Base-by-base conservation (phyloP, 2,329 filamentous ascomycete genomes). In the Xylaria sp. region DNA sequence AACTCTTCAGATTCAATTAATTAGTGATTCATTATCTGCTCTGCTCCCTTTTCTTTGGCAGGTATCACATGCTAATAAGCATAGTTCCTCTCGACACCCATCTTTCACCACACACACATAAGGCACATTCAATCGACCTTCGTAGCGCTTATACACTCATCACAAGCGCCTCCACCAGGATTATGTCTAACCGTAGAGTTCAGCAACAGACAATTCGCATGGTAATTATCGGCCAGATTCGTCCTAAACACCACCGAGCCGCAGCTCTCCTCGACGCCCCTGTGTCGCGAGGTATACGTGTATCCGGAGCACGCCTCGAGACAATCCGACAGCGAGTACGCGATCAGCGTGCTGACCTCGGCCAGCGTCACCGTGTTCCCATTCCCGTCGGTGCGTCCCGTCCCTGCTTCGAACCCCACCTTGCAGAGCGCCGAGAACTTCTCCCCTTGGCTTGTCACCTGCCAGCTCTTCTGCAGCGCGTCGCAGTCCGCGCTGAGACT, bases 91-190 rank as follows among this genome's bases (percentile, higher is more conserved):
- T 41, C 39, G 12, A 41, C 5, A 41, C 12, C 8, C 39, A 41
- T 41, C 39, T 13, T 15, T 20, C n/a, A 20, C 18, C 9, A 9
- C 44, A 1, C 44, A 48, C n/a, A 9, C n/a, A n/a, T 9, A 44
- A 2, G 41, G 44, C 44, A 18, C 44, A 48, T 6, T 48, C 44
- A 48, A 48, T 20, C 44, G 18, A 48, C 10, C n/a, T 20, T 48
- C 44, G 44, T 48, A 23, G 44, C 44, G 44, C 44, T 48, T 48
- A 48, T 48, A 48, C 44, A 48, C 44, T n/a, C n/a, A 9, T 48
- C 44, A 48, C 44, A 48, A 48, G 18, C 44, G n/a, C 18, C 44
- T 7, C 18, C n/a, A 4, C 44, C 44, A 48, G 18, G 18, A 20
- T 48, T n/a, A 20, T 48, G 44, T 9, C 18, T 48, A 20, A 48